Evolutionary conservation across 1,284 basidiomycete genomes (phyloP), one percentile per base, ranked within the genome.

Genomic region (Leccinum solheimii): DNA sequence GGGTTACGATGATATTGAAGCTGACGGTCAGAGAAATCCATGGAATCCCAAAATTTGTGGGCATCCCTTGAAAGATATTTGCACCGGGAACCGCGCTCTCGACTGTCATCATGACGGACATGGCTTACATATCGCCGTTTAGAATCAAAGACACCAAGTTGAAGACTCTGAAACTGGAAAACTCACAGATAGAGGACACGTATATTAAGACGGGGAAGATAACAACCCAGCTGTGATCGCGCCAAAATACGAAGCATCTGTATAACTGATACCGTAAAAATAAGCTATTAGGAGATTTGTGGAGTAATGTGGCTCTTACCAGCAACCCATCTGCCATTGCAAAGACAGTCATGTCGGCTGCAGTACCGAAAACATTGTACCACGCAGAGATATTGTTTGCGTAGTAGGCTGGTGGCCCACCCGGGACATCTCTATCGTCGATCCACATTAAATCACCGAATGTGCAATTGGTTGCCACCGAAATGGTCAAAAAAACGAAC

Each of bases 311-410:
- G 26, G 26, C 5, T 11, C 57, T 48, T 43, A 16, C 60, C 57
- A 61, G 57, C 26, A 61, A 38, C 16, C 60, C 51, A 5, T 61
- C 60, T 38, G 40, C 60, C 60, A 61, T 60, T 13, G 51, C 60
- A 38, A n/a, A 48, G 16, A 43, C 57, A 32, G 26, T 23, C 23
- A 60, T 50, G 19, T 59, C 58, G 10, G 58, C 32, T 16, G 40
- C 51, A 30, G 51, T 59, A 21, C 59, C 59, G 7, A 61, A 1
- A 8, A 51, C 38, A 19, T 53, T 59, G 49, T 61, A 61, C 59
- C 57, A 61, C 7, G 59, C 57, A 9, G 49, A 60, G 13, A 48
- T 30, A 43, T 59, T 61, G 8, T 43, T 9, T 5, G 32, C 57
- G 14, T 21, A 30, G 50, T 16, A 61, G 3, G 26, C 59, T 11